A percentile compares a stretch with the other conserved stretches of the same genome.
phyloP scores from a whole-genome alignment of 345 rosid genomes.

The Arabis alpina region DNA sequence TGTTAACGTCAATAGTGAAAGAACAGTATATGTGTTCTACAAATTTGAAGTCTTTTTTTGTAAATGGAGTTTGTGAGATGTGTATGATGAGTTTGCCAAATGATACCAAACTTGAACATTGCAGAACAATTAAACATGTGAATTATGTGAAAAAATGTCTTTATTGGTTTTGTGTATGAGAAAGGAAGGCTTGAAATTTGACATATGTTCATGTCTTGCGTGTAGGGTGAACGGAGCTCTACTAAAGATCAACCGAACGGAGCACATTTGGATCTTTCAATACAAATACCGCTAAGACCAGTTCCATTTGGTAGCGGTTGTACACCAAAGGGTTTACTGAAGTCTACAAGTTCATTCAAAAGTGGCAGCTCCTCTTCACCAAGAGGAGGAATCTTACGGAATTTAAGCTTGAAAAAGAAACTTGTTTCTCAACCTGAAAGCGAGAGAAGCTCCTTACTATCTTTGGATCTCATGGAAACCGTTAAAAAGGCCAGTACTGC shows the following conservation, averaged over 20 bases:
- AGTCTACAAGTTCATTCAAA: constrained; percentile 58
- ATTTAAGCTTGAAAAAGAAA: constrained; percentile 76
- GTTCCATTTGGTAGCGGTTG: constrained; percentile 46
- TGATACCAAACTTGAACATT: no score
- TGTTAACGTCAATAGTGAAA: no score
- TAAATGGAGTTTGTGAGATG: no score
- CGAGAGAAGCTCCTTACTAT: constrained; percentile 74
- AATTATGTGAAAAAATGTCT: no score
- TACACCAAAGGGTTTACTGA: constrained; percentile 57
- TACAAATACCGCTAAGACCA: constrained; percentile 74
- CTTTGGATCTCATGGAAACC: constrained; percentile 50
- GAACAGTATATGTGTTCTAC: no score
- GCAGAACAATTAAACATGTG: background rate
- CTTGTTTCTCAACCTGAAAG: constrained; percentile 47
- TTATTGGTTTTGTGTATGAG: background rate
- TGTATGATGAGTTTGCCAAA: no score
- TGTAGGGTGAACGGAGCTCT: constrained; percentile 54
- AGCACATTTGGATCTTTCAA: constrained; percentile 70
- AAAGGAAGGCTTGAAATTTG: constrained; percentile 1
- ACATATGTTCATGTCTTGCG: constrained; percentile 35
- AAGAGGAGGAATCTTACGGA: constrained; percentile 69
- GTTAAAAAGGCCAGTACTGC: constrained; percentile 54
- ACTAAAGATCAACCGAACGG: constrained; percentile 52
- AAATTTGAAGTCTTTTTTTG: no score
- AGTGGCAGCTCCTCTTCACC: constrained; percentile 55